Evolutionary conservation across 768 basidiomycete genomes (phyloP), one percentile per base, ranked within the genome.

Genomic region (Phallus indusiatus): DNA sequence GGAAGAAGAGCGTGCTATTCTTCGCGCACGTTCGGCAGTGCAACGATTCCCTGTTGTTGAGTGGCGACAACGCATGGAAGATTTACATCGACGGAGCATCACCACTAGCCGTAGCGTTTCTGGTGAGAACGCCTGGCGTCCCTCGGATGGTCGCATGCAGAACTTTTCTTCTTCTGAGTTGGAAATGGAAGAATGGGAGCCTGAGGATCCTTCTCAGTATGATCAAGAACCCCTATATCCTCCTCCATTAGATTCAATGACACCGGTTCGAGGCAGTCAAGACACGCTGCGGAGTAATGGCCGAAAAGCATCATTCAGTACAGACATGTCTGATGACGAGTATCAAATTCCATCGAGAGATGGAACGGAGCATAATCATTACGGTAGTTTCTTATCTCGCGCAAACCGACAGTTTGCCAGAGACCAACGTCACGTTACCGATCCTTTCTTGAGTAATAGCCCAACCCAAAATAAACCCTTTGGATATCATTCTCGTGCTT

Each of bases 21-120:
- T 96, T 22, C 90, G 93, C 68, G 94, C 94, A 48, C 83, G 94
- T 47, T 95, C 94, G 16, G 94, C 93, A 17, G 81, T 96, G 2
- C 94, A 95, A 67, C 90, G 94, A 67, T 96, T 96, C 88, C 94
- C 94, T 5, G 94, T 96, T 59, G 89, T 96, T 24, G 93, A 96
- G 74, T 96, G 94, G 94, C 88, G 94, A 67, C 93, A 95, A 69
- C 83, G 90, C 53, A 89, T 85, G 78, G 94, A 96, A 73, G 94
- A 95, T 70, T 90, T 95, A 78, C 94, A 96, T 69, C 82, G 80
- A 61, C 86, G 94, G 61, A 88, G 86, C 67, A 93, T 96, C 68
- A 71, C 69, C 21, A 74, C 75, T 4, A 93, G 88, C 67, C 85
- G 94, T 54, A 70, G 72, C 28, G 20, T 82, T 1, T 90, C 93